These are phyloP conservation scores for Eurotiales sp. DNA, from an alignment of 2,329 filamentous ascomycete species.

Conservation along the genomic window DNA sequence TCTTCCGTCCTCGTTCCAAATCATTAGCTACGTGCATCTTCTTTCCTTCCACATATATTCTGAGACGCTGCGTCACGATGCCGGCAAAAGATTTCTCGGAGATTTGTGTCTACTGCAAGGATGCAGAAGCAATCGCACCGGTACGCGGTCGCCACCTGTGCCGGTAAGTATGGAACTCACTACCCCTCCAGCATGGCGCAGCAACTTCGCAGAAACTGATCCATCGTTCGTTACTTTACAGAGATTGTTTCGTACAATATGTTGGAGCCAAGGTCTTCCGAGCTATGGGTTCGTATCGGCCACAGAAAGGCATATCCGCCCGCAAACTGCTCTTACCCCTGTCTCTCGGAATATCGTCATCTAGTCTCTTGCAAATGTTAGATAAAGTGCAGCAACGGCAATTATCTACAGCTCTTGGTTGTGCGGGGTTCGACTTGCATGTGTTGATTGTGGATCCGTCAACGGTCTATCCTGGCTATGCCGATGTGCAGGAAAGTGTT, in stretches of 20 bases:
- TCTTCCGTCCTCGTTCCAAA: background rate
- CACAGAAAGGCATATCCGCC: slow-evolving; percentile 36
- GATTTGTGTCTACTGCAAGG: slow-evolving; percentile 56
- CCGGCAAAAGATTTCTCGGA: slow-evolving; percentile 26
- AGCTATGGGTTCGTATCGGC: slow-evolving; percentile 65
- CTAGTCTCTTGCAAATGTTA: slow-evolving; percentile 71
- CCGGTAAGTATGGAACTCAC: slow-evolving; percentile 40
- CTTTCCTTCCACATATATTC: background rate
- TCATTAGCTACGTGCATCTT: background rate
- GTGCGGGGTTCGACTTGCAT: slow-evolving; percentile 63
- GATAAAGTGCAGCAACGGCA: slow-evolving; percentile 66
- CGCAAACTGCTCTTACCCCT: slow-evolving; percentile 69
- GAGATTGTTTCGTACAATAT: slow-evolving; percentile 74
- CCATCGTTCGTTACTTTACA: slow-evolving; percentile 28
- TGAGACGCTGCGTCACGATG: slow-evolving; percentile 21
- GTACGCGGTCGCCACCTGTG: slow-evolving; percentile 60
- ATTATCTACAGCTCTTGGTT: slow-evolving; percentile 56
- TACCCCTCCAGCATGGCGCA: background rate
- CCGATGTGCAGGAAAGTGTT: slow-evolving; percentile 30
- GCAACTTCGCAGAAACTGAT: slow-evolving; percentile 2
- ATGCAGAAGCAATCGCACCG: slow-evolving; percentile 47
- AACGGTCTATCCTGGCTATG: slow-evolving; percentile 21
- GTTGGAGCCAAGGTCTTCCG: slow-evolving; percentile 75
- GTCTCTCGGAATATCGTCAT: slow-evolving; percentile 78
- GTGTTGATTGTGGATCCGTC: slow-evolving; percentile 42